Evolutionary conservation across 768 basidiomycete species (phyloP).

Genomic region (Amanita fuliginea): DNA sequence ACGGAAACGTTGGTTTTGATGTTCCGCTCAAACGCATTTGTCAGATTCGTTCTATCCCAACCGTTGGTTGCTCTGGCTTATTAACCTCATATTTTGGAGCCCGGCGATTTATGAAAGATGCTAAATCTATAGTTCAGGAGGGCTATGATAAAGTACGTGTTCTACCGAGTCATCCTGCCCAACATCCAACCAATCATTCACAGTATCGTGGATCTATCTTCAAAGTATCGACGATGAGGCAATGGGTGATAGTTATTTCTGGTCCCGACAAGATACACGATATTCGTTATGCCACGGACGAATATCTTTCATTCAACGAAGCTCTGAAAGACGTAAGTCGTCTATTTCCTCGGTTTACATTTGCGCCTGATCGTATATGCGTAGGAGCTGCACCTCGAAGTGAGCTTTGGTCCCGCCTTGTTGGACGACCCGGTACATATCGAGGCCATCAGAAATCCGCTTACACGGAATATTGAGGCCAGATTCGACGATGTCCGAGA

Average conservation of each 20-base stretch:
- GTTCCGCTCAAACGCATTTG: not conserved
- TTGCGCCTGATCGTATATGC: not conserved
- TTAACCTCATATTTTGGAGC: constrained; percentile 1
- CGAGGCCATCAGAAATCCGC: constrained; percentile 13
- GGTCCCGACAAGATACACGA: constrained; percentile 30
- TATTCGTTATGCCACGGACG: constrained; percentile 33
- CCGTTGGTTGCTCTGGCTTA: not conserved
- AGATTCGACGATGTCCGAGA: constrained; percentile 16
- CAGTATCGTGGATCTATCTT: constrained; percentile 22
- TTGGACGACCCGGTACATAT: constrained; percentile 9
- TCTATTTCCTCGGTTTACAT: not conserved
- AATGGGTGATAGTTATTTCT: constrained; percentile 36
- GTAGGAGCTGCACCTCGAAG: constrained; percentile 22
- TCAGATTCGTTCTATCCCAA: not conserved
- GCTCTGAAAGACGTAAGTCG: constrained; percentile 17
- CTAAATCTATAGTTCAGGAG: constrained; percentile 17
- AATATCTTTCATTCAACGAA: constrained; percentile 28
- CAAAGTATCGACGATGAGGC: constrained; percentile 29
- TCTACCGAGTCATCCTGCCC: not conserved
- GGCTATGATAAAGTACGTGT: constrained; percentile 20
- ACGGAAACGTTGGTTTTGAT: too few species aligned
- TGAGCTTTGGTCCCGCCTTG: constrained; percentile 20
- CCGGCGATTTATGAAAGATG: constrained; percentile 12
- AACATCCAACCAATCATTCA: not conserved
- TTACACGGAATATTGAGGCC: constrained; percentile 17